Percentiles rank a stretch among this genome's conserved stretches.
phyloP scores from a whole-genome alignment of 2,329 filamentous ascomycete species.

The Aureobasidium zeae region DNA sequence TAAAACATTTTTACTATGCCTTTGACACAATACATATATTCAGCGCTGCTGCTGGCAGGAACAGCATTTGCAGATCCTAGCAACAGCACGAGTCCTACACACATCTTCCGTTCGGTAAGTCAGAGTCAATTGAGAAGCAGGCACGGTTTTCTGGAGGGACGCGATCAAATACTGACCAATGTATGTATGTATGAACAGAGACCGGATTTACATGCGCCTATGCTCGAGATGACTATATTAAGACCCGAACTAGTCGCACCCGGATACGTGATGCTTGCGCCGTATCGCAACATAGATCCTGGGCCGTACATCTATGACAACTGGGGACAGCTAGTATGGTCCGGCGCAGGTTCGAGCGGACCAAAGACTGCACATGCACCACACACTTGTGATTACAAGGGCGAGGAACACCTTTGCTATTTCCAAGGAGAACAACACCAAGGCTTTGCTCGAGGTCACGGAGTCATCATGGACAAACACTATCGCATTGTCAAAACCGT shows the following conservation, averaged over 20 bases:
- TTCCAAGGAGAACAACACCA: constrained; percentile 44
- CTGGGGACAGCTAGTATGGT: constrained; percentile 43
- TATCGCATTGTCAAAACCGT: constrained; percentile 43
- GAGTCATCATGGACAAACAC: constrained; percentile 43
- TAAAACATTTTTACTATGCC: constrained; percentile 1
- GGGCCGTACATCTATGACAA: constrained; percentile 46
- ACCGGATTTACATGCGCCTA: constrained; percentile 33
- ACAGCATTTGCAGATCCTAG: constrained; percentile 22
- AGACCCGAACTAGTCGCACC: constrained; percentile 32
- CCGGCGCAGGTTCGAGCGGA: constrained; percentile 41
- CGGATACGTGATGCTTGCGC: constrained; percentile 44
- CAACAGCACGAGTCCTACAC: constrained; percentile 29
- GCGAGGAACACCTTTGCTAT: constrained; percentile 42
- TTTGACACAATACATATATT: constrained; percentile 12
- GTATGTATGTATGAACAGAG: constrained; percentile 23
- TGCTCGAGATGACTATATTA: constrained; percentile 27
- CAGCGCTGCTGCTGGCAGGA: constrained; percentile 16
- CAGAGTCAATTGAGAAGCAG: constrained; percentile 1
- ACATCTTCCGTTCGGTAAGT: constrained; percentile 29
- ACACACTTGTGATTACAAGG: constrained; percentile 42
- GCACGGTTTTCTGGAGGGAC: neutral
- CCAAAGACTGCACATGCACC: constrained; percentile 41
- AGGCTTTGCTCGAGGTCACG: constrained; percentile 44
- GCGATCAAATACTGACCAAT: constrained; percentile 16
- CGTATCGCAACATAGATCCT: constrained; percentile 41